Evolutionary conservation across 306 rosid species (phyloP), one percentile per base, ranked within the genome.

Genomic region (Delonix regia): DNA sequence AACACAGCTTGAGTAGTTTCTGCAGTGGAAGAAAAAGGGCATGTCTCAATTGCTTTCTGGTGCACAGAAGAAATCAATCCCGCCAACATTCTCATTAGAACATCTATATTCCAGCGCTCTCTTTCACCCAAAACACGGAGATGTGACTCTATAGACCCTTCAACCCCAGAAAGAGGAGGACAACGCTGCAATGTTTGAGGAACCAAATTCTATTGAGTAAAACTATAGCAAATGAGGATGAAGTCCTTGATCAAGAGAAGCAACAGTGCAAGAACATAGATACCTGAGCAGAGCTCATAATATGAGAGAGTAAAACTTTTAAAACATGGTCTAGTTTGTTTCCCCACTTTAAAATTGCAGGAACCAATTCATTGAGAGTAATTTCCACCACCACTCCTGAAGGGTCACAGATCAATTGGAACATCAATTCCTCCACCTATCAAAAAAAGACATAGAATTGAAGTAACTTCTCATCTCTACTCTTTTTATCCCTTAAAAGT

Each of bases 161-260:
- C 99, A 86, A 96, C 98, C 7, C 99, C 98, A 21, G 98, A 96
- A 85, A 93, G 94, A 19, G 99, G 99, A 21, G 99, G 94, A 65
- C 97, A 93, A 56, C 83, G 90, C 98, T 96, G 91, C 84, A 74
- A 80, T 62, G n/a, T 75, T 77, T 75, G 75, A 67, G 49, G 69
- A n/a, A 55, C 70, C 10, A 67, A 74, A 67, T 45, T 57, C 73
- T 47, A 49, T 24, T 64, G 66, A 79, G 53, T 67, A 80, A 79
- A 57, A 38, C 56, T 42, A 45, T 60, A 57, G 61, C 48, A 38
- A n/a, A 14, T 27, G 45, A 64, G 25, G 65, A 62, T 21, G 47
- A 44, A 82, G 59, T 44, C 70, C 73, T 62, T 10, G 73, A 57
- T 66, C 51, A 47, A 34, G 73, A 44, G 75, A 72, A 79, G 55